Conservation (phyloP, 352 stramenopile species). For the Phytophthora cactorum region DNA sequence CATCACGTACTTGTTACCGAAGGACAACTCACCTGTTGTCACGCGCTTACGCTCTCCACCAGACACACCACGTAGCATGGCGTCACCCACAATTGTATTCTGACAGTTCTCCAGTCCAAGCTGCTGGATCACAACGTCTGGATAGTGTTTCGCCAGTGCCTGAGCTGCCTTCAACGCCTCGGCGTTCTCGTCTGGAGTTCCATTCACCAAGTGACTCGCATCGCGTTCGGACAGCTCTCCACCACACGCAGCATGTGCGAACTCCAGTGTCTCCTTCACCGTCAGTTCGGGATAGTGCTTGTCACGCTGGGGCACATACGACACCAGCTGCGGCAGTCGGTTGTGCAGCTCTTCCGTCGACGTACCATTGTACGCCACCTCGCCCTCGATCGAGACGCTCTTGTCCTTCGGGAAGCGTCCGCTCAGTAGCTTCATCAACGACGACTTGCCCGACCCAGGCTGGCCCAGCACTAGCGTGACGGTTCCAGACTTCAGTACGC, state of each 20-base stretch:
- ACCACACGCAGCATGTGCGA: constrained; percentile 34
- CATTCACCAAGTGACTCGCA: constrained; percentile 11
- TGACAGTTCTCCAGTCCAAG: constrained; percentile 26
- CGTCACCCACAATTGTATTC: constrained; percentile 22
- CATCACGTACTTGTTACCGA: constrained; percentile 29
- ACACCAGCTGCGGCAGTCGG: constrained; percentile 28
- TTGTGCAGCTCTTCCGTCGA: constrained; percentile 9
- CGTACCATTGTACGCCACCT: constrained; percentile 28
- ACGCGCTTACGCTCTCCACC: constrained; percentile 22
- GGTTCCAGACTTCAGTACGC: constrained; percentile 34
- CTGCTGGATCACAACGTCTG: constrained; percentile 14
- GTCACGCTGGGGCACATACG: constrained; percentile 37
- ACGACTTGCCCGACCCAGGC: constrained; percentile 26
- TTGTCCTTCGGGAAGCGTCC: constrained; percentile 28
- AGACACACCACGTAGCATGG: constrained; percentile 20
- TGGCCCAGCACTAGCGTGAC: constrained; percentile 24
- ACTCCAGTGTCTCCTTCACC: constrained; percentile 32
- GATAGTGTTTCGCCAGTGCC: constrained; percentile 7
- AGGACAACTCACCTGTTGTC: constrained; percentile 24
- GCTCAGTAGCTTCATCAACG: constrained; percentile 39
- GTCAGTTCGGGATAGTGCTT: constrained; percentile 36
- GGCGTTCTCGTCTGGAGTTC: constrained; percentile 13
- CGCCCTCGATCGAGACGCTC: constrained; percentile 26
- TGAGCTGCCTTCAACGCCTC: constrained; percentile 2
- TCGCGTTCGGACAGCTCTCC: constrained; percentile 6